Evolutionary conservation across 2,329 filamentous ascomycete genomes (phyloP).

Genomic region (Talaromyces sp.): DNA sequence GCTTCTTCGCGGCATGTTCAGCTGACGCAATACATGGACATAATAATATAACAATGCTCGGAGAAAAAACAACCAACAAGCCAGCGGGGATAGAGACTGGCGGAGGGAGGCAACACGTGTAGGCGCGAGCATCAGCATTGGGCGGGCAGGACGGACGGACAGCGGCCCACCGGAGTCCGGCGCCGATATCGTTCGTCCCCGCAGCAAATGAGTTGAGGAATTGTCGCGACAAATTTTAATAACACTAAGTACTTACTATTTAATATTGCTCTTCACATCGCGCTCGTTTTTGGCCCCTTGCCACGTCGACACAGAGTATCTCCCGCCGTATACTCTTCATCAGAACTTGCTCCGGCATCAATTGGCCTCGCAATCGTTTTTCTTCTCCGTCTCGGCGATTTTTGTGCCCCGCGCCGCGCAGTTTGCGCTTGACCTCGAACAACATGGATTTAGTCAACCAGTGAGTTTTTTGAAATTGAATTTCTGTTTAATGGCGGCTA

Average conservation of each 20-base stretch:
- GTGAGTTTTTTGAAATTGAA: slow-evolving; percentile 33
- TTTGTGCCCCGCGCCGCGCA: slow-evolving; percentile 4
- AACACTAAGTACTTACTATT: no score
- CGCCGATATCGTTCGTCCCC: background rate
- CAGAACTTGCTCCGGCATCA: background rate
- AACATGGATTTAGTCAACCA: slow-evolving; percentile 59
- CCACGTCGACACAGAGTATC: background rate
- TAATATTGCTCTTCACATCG: background rate
- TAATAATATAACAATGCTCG: background rate
- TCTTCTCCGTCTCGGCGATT: background rate
- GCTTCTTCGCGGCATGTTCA: background rate
- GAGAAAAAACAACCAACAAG: background rate
- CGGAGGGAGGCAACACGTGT: background rate
- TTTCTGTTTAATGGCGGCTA: background rate
- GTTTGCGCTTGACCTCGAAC: slow-evolving; percentile 5
- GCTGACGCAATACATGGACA: background rate
- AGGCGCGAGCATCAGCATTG: background rate
- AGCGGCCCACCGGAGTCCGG: background rate
- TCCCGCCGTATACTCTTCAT: background rate
- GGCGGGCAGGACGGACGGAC: no score
- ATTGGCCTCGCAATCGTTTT: background rate
- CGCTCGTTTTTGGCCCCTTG: background rate
- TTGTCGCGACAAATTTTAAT: background rate
- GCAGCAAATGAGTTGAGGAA: background rate
- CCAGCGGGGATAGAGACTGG: background rate